Conservation (phyloP, 2,329 filamentous ascomycete genomes). For the Huntiella omanensis region DNA sequence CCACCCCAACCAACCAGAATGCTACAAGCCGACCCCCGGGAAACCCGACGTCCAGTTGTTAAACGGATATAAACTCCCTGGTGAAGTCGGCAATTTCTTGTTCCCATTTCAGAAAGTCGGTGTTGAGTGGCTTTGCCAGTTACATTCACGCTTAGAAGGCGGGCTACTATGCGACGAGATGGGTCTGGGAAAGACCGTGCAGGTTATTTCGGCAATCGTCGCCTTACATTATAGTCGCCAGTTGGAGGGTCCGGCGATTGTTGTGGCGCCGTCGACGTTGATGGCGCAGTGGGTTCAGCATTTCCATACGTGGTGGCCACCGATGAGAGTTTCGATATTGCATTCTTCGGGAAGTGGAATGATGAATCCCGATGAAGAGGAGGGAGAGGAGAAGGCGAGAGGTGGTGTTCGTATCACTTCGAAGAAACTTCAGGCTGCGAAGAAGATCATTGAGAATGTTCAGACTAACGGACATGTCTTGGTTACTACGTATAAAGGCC, state of each 20-base stretch:
- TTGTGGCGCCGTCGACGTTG: constrained; percentile 86
- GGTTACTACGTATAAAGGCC: constrained; percentile 84
- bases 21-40: constrained; percentile 73
- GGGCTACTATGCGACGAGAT: constrained; percentile 96
- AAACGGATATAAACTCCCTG: constrained; percentile 62
- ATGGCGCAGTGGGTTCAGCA: constrained; percentile 97
- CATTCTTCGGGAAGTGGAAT: constrained; percentile 94
- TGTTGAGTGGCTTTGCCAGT: constrained; percentile 86
- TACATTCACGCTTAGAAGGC: constrained; percentile 76
- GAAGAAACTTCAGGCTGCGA: constrained; percentile 48
- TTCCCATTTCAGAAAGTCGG: constrained; percentile 97
- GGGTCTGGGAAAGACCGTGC: constrained; percentile 72
- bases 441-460: constrained; percentile 65
- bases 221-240: constrained; percentile 82
- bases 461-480: constrained; percentile 74
- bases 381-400: constrained; percentile 29
- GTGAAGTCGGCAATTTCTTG: constrained; percentile 78
- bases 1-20: constrained; percentile 38
- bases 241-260: constrained; percentile 66
- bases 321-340: constrained; percentile 83
- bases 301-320: constrained; percentile 98
- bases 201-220: constrained; percentile 59
- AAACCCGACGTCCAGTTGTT: constrained; percentile 57
- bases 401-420: constrained; percentile 15
- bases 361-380: constrained; percentile 56